Evolutionary conservation across 495 filamentous ascomycete species (phyloP).

Genomic region (Daldinia loculata): DNA sequence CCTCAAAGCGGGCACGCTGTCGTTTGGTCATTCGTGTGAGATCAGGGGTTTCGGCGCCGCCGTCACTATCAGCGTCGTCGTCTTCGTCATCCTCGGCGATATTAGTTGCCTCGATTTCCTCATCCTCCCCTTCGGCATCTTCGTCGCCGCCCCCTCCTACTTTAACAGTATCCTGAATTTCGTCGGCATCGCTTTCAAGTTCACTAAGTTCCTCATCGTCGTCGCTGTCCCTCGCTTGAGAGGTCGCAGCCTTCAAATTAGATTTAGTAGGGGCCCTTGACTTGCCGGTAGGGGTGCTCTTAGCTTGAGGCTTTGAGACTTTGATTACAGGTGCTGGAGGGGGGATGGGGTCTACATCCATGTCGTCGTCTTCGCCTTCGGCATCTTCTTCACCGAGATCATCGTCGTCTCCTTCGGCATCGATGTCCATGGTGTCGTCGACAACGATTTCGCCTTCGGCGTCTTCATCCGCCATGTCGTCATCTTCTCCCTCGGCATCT

Average conservation of each 20-base stretch:
- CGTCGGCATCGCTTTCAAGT: conserved; percentile 59
- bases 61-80: conserved; percentile 73
- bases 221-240: conserved; percentile 50
- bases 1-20: conserved; percentile 78
- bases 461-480: conserved; percentile 49
- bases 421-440: conserved; percentile 57
- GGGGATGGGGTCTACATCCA: conserved; percentile 50
- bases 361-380: conserved; percentile 60
- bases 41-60: conserved; percentile 75
- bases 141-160: conserved; percentile 56
- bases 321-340: conserved; percentile 55
- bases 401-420: conserved; percentile 58
- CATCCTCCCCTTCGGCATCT: conserved; percentile 67
- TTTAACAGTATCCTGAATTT: conserved; percentile 57
- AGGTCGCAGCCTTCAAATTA: conserved; percentile 38
- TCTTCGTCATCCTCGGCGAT: conserved; percentile 68
- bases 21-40: conserved; percentile 87
- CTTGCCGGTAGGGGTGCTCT: conserved; percentile 40
- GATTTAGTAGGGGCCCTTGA: conserved; percentile 34
- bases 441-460: conserved; percentile 57
- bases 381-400: conserved; percentile 60
- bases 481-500: conserved; percentile 54
- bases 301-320: conserved; percentile 50
- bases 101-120: conserved; percentile 65
- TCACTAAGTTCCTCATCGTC: conserved; percentile 59